A percentile compares a stretch with the other conserved stretches of the same genome.
Conservation (phyloP, 129 eudicot species). For the Flaveria sonorensis region DNA sequence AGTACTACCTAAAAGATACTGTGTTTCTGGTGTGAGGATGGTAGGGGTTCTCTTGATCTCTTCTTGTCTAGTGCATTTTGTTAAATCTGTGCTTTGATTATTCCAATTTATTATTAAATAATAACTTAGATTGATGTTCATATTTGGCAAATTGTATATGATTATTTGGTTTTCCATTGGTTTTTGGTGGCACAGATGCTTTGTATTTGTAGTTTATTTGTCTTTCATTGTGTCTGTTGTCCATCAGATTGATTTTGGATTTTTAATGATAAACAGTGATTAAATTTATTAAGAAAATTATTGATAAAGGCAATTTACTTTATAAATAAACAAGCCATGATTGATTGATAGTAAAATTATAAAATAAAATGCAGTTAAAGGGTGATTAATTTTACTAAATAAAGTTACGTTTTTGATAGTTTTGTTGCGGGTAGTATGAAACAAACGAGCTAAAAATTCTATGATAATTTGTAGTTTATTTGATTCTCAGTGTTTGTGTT, state of each 20-base stretch:
- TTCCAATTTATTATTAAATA: constrained; percentile 28
- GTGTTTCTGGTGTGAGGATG: not conserved
- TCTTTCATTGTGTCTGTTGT: not conserved
- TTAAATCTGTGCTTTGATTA: constrained; percentile 9
- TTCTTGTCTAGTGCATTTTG: constrained; percentile 5
- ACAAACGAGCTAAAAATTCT: no score
- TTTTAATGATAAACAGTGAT: no score
- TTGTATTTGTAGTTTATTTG: not conserved
- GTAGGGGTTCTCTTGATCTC: not conserved
- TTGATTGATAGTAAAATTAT: no score
- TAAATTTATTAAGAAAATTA: no score
- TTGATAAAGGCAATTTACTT: no score
- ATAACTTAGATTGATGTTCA: not conserved
- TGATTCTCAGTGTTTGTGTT: no score
- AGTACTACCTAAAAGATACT: constrained; percentile 37
- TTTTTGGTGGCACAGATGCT: not conserved
- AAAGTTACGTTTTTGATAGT: no score
- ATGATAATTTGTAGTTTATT: no score
- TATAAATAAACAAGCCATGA: no score
- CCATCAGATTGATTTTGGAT: not conserved
- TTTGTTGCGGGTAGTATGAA: no score
- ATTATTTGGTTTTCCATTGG: not conserved
- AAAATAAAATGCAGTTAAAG: no score
- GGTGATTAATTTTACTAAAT: no score
- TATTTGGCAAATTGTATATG: not conserved